These are phyloP conservation scores for Arthrinium puccinioides DNA, from an alignment of 2,329 filamentous ascomycete species.

Conservation along the genomic window DNA sequence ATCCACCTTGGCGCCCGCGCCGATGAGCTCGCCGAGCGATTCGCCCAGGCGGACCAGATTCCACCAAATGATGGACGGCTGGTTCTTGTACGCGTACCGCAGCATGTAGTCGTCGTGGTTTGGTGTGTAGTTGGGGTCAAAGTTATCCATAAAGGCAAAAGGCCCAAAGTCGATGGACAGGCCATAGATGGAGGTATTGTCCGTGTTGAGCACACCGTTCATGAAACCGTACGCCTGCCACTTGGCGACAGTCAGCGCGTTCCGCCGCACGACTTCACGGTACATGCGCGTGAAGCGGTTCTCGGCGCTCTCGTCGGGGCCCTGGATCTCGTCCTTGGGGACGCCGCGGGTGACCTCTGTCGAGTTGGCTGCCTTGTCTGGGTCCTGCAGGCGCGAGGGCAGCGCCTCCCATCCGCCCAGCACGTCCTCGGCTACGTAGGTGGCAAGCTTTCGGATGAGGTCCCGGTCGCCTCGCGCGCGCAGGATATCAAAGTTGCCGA, in stretches of 20 bases:
- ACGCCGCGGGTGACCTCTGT: conserved; percentile 44
- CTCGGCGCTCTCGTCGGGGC: conserved; percentile 59
- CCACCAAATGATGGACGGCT: conserved; percentile 98
- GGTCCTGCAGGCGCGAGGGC: conserved; percentile 51
- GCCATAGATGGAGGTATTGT: conserved; percentile 89
- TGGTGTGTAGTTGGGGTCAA: conserved; percentile 88
- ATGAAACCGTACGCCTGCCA: conserved; percentile 99
- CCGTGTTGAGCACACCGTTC: conserved; percentile 95
- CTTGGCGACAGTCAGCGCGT: conserved; percentile 78
- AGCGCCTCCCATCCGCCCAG: conserved; percentile 83
- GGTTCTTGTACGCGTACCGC: conserved; percentile 87
- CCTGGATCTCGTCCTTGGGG: conserved; percentile 53
- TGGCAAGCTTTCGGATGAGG: conserved; percentile 66
- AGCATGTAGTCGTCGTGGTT: conserved; percentile 91
- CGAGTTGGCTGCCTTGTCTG: conserved; percentile 38
- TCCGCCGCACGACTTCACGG: conserved; percentile 77
- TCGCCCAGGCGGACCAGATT: conserved; percentile 90
- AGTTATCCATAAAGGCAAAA: conserved; percentile 96
- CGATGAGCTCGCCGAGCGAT: conserved; percentile 79
- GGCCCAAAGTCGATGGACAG: conserved; percentile 92
- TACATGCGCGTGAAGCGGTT: conserved; percentile 86
- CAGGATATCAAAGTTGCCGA: conserved; percentile 95
- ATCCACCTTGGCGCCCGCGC: conserved; percentile 67
- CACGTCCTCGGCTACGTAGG: conserved; percentile 81
- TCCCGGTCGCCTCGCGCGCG: conserved; percentile 72